These are phyloP conservation scores for Protostelium mycophagum DNA, from an alignment of 78 protist species.

Conservation along the genomic window DNA sequence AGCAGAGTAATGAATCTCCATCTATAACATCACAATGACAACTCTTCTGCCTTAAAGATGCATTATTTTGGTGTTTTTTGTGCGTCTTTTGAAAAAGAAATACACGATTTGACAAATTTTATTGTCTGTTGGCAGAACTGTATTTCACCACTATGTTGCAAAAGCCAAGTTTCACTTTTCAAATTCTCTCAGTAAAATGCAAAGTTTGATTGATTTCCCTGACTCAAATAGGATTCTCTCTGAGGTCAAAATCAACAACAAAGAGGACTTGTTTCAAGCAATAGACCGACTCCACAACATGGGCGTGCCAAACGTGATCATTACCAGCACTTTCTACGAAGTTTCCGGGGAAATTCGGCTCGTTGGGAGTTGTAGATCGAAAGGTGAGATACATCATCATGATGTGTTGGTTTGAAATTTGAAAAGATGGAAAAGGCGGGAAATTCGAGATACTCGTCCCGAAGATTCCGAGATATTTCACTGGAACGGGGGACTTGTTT, in stretches of 20 bases:
- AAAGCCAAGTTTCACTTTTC: too few species aligned
- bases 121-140: too few species aligned
- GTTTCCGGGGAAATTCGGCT: conserved; percentile 18
- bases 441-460: conserved; percentile 28
- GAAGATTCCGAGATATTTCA: conserved; percentile 28
- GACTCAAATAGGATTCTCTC: conserved; percentile 19
- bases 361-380: conserved; percentile 25
- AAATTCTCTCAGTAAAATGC: neutral
- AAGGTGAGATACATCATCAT: neutral
- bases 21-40: neutral
- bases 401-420: neutral
- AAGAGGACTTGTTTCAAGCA: conserved; percentile 36
- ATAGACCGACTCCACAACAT: conserved; percentile 39
- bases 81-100: too few species aligned
- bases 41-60: too few species aligned
- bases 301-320: conserved; percentile 54
- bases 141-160: too few species aligned
- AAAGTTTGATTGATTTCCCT: neutral
- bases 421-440: neutral
- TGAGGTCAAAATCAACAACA: conserved; percentile 22
- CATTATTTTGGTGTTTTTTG: too few species aligned
- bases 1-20: conserved; percentile 30
- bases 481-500: conserved; percentile 83
- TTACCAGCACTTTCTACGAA: conserved; percentile 32
- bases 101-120: too few species aligned